phyloP scores from a whole-genome alignment of 2,329 filamentous ascomycete genomes.

The Fonsecaea multimorphosa region DNA sequence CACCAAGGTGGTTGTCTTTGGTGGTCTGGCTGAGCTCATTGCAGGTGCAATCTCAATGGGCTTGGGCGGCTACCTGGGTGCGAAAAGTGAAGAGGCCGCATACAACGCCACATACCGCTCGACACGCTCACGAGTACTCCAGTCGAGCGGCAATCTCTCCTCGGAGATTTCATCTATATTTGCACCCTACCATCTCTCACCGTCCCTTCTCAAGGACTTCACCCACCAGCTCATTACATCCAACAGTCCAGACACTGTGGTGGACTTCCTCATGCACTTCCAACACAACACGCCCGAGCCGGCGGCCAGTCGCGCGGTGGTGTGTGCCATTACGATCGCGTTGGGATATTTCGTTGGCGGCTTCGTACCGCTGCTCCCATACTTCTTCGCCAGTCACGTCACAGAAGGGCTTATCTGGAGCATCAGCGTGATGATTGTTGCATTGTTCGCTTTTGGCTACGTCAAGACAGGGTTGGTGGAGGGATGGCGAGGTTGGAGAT shows the following conservation, averaged over 20 bases:
- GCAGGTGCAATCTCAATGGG: conserved; percentile 80
- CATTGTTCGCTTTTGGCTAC: conserved; percentile 59
- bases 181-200: conserved; percentile 31
- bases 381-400: conserved; percentile 51
- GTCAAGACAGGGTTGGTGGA: conserved; percentile 52
- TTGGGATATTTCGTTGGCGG: conserved; percentile 48
- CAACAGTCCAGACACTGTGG: conserved; percentile 27
- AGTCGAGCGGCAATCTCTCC: conserved; percentile 26
- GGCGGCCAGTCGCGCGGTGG: conserved; percentile 37
- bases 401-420: conserved; percentile 54
- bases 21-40: conserved; percentile 75
- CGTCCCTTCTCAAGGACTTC: conserved; percentile 32
- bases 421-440: conserved; percentile 58
- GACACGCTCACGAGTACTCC: conserved; percentile 23
- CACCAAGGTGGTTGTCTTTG: conserved; percentile 71
- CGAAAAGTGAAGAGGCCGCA: conserved; percentile 51
- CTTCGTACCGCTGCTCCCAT: conserved; percentile 59
- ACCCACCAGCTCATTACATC: conserved; percentile 34
- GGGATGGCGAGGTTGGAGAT: conserved; percentile 51
- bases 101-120: conserved; percentile 30
- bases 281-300: conserved; percentile 48
- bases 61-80: conserved; percentile 73
- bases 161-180: conserved; percentile 29
- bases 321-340: conserved; percentile 50
- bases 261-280: conserved; percentile 36